A percentile compares a stretch with the other conserved stretches of the same genome.
Conservation (phyloP, 257 asterid species). For the Salvia miltiorrhiza region DNA sequence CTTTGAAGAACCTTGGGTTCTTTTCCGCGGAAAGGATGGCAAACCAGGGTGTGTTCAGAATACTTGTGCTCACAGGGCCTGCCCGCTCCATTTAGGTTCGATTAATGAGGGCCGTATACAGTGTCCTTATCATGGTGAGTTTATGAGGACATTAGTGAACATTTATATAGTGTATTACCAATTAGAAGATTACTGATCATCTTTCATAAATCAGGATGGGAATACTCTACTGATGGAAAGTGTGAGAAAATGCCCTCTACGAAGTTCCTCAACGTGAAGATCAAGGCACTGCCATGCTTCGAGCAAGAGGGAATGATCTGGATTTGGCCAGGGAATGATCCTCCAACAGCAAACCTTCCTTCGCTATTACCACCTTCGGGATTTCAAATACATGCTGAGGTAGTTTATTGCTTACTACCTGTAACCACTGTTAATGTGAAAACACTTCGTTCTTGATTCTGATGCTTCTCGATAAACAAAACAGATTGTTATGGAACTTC, state of each 20-base stretch:
- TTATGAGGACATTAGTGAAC: too few species aligned
- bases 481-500: constrained; percentile 95
- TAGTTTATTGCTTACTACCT: constrained; percentile 26
- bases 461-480: background rate
- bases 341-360: constrained; percentile 78
- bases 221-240: constrained; percentile 83
- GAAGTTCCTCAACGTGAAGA: constrained; percentile 57
- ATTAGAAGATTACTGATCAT: too few species aligned
- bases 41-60: constrained; percentile 89
- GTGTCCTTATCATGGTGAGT: constrained; percentile 98
- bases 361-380: constrained; percentile 83
- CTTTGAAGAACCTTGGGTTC: constrained; percentile 96
- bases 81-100: constrained; percentile 94
- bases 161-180: too few species aligned
- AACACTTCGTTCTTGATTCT: constrained; percentile 9
- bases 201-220: too few species aligned
- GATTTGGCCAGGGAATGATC: constrained; percentile 96
- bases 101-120: constrained; percentile 87
- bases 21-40: constrained; percentile 89
- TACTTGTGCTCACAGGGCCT: constrained; percentile 96
- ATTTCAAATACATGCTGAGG: constrained; percentile 95
- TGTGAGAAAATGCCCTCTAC: constrained; percentile 98
- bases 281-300: constrained; percentile 83
- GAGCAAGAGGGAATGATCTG: constrained; percentile 92
- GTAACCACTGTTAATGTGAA: background rate